phyloP scores from a whole-genome alignment of 2,329 filamentous ascomycete species.

The Sporothrix pallida region DNA sequence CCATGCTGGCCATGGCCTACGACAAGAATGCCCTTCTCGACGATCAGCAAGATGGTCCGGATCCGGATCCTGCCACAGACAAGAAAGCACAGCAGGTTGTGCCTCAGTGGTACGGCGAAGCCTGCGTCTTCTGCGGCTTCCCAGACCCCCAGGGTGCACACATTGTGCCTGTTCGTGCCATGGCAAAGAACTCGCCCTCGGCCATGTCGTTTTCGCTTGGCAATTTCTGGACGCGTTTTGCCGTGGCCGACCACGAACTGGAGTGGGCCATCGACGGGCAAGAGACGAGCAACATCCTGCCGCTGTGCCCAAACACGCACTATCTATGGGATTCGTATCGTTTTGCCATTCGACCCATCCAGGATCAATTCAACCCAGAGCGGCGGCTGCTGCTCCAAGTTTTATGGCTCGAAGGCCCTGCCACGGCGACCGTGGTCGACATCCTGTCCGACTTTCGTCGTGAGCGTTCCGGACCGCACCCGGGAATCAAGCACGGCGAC shows the following conservation, averaged over 20 bases:
- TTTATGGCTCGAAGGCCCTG: too few species aligned
- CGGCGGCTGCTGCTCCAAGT: too few species aligned
- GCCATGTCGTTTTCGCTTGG: too few species aligned
- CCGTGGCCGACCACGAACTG: too few species aligned
- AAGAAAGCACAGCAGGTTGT: background rate
- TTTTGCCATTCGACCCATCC: background rate
- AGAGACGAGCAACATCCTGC: background rate
- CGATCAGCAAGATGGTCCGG: too few species aligned
- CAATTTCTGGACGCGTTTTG: too few species aligned
- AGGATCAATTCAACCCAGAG: background rate
- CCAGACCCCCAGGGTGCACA: background rate
- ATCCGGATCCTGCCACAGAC: too few species aligned
- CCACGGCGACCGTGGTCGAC: background rate
- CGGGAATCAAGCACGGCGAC: background rate
- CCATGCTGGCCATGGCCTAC: too few species aligned
- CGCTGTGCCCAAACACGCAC: background rate
- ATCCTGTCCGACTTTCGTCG: background rate
- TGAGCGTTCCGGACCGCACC: background rate
- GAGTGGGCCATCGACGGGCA: background rate
- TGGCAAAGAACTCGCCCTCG: background rate
- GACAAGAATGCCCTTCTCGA: too few species aligned
- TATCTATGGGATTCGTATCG: background rate
- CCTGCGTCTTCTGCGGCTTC: background rate
- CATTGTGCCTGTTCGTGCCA: background rate
- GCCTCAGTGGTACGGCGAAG: background rate